Base-by-base conservation (phyloP, 306 rosid species). In the Abrus precatorius region DNA sequence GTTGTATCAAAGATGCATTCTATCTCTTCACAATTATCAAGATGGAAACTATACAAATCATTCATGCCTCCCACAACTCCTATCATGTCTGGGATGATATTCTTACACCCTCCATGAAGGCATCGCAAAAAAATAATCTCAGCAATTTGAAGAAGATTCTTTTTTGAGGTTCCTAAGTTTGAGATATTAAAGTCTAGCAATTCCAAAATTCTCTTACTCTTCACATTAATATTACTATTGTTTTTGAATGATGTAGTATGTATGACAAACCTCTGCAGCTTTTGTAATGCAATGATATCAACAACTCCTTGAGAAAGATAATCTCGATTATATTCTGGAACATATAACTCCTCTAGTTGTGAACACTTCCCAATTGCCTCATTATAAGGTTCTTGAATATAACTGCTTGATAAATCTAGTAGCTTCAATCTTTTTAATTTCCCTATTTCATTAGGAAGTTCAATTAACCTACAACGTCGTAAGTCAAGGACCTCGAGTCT, bases 301-400 rank as follows among this genome's bases (percentile, higher is more conserved):
- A 59, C 20, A n/a, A 50, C 6, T 7, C 13, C 54, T 5, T 49
- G 45, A 71, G 1, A 0, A 30, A 69, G 9, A 14, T 28, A 11
- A 2, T 2, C 1, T 52, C 7, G 20, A 1, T 4, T 0, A 1
- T 27, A 28, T 14, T 55, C 48, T 27, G 61, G 49, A 8, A 29
- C 45, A 40, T 80, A 80, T 1, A 80, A 62, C 63, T 80, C 84
- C 52, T 80, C 79, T 1, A 80, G 49, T n/a, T 80, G 79, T 63
- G 44, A 40, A 41, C 66, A 80, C n/a, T n/a, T 63, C 33, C 79
- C 79, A 8, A 72, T 49, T 52, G 62, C 62, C 33, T 40, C 29
- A 74, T 74, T 60, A 63, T 34, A 64, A 12, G 34, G 34, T 36
- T 36, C 36, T 4, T 9, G 5, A 45, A 62, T 6, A 14, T 0